Conservation (phyloP, 1,284 basidiomycete species). For the Heliocybe sulcata region DNA sequence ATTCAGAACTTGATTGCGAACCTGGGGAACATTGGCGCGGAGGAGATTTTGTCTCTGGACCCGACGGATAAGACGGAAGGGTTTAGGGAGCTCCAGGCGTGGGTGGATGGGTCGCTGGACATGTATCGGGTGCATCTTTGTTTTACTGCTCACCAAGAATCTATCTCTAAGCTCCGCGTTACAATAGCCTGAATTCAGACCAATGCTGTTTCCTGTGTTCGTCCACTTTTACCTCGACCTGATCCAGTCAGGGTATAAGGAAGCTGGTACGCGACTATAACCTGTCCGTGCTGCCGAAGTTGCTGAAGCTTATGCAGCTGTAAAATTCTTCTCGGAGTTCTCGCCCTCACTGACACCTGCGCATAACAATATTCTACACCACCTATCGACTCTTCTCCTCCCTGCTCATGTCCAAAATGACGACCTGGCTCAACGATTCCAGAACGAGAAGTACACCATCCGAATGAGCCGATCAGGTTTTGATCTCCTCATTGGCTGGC, state of each 20-base stretch:
- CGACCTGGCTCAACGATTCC: constrained; percentile 78
- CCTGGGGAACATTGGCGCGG: constrained; percentile 70
- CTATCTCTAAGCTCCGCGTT: constrained; percentile 8
- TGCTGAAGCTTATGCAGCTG: constrained; percentile 35
- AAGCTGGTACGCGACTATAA: constrained; percentile 58
- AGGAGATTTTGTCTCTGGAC: constrained; percentile 78
- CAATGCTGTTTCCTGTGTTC: constrained; percentile 93
- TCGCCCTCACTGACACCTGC: constrained; percentile 62
- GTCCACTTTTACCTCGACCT: constrained; percentile 97
- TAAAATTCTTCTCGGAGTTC: constrained; percentile 72
- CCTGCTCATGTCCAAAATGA: constrained; percentile 85
- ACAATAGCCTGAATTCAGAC: constrained; percentile 82
- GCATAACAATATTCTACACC: constrained; percentile 72
- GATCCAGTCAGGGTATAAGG: constrained; percentile 84
- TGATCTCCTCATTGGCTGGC: constrained; percentile 89
- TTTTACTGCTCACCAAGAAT: constrained; percentile 2
- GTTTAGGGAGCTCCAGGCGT: constrained; percentile 84
- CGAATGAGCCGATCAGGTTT: constrained; percentile 92
- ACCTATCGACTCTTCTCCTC: constrained; percentile 77
- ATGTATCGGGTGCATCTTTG: constrained; percentile 65
- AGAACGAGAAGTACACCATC: constrained; percentile 87
- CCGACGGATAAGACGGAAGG: constrained; percentile 87
- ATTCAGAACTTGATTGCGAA: constrained; percentile 71
- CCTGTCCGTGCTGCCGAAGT: not conserved
- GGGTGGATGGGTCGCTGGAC: constrained; percentile 87